A percentile compares a stretch with the other conserved stretches of the same genome.
phyloP scores from a whole-genome alignment of 208 protist species.

The Trypanosomatidae sp. region DNA sequence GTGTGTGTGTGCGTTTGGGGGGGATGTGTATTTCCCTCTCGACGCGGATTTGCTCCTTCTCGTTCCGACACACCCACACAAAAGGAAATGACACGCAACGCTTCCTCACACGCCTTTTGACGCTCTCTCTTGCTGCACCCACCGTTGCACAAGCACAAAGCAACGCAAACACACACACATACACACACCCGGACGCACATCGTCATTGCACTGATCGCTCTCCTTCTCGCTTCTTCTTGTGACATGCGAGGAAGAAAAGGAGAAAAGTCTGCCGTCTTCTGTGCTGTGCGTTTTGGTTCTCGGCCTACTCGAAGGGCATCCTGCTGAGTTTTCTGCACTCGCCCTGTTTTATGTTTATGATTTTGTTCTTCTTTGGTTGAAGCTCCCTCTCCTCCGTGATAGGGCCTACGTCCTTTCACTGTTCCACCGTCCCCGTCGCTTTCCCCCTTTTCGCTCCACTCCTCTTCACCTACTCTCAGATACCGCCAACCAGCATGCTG shows the following conservation, averaged over 20 bases:
- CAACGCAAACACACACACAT: neutral
- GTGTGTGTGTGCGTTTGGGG: neutral
- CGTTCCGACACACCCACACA: neutral
- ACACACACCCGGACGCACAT: neutral
- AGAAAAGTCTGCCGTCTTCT: neutral
- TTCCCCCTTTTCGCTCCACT: neutral
- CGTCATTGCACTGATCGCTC: neutral
- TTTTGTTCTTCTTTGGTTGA: too few relatives aligned
- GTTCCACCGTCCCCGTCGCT: neutral
- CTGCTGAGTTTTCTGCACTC: neutral
- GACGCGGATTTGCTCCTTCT: neutral
- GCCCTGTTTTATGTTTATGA: too few relatives aligned
- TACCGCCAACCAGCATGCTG: neutral
- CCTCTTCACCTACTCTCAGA: neutral
- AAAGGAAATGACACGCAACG: neutral
- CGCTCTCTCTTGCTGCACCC: neutral
- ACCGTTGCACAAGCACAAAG: neutral
- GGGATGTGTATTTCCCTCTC: neutral
- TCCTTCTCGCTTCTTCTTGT: neutral
- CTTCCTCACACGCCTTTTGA: neutral
- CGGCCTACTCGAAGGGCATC: neutral
- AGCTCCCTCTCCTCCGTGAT: neutral
- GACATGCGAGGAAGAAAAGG: neutral
- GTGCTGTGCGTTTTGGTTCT: neutral
- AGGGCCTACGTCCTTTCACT: neutral